Conservation (phyloP, 345 rosid genomes). For the Populus ilicifolia region DNA sequence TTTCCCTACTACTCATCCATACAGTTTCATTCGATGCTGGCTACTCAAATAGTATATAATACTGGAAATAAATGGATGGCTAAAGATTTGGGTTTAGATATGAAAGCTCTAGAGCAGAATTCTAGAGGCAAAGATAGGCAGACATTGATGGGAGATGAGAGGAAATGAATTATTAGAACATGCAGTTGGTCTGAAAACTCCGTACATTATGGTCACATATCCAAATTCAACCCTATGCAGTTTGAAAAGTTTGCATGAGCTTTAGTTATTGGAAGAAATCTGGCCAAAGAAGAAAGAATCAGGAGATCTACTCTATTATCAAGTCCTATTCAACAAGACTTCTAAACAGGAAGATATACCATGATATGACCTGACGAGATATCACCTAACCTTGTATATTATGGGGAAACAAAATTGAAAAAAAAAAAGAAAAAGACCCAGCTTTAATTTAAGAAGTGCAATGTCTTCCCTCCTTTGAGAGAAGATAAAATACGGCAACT, state of each 20-base stretch:
- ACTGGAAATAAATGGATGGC: too few species aligned
- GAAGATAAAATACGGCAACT: not conserved
- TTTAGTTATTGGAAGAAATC: not conserved
- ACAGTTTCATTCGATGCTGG: too few species aligned
- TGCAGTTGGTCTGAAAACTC: not conserved
- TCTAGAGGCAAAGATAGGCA: not conserved
- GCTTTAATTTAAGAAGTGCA: not conserved
- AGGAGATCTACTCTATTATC: not conserved
- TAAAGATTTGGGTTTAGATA: not conserved
- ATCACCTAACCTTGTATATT: not conserved
- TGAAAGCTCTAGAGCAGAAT: not conserved
- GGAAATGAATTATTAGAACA: not conserved
- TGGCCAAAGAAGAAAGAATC: not conserved
- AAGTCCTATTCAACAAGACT: not conserved
- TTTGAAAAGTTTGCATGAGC: not conserved
- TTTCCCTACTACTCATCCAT: too few species aligned
- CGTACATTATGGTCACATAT: not conserved
- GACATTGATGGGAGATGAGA: not conserved
- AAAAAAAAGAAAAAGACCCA: not conserved
- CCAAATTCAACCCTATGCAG: not conserved
- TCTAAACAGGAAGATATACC: not conserved
- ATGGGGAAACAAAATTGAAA: not conserved
- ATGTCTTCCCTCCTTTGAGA: not conserved
- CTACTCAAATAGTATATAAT: too few species aligned
- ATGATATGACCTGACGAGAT: not conserved